Evolutionary conservation across 129 eudicot species (phyloP).

Genomic region (Saposhnikovia divaricata): DNA sequence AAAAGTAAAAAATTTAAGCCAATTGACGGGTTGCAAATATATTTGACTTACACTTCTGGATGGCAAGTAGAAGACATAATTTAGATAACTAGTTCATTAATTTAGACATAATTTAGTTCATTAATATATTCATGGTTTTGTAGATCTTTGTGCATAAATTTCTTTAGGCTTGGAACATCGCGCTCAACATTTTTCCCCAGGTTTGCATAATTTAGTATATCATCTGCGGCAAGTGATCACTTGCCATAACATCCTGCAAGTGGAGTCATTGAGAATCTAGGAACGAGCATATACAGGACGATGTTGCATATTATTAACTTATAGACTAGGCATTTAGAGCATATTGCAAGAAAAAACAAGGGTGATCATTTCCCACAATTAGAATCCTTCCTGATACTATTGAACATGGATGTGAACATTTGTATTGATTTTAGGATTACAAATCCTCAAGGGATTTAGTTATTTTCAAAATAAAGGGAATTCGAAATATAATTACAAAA

Average conservation of each 20-base stretch:
- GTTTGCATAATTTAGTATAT: conserved; percentile 30
- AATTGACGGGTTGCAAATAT: too few species aligned
- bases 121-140: conserved; percentile 35
- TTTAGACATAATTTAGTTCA: too few species aligned
- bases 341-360: not conserved
- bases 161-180: conserved; percentile 63
- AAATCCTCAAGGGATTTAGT: not conserved
- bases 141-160: conserved; percentile 36
- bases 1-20: too few species aligned
- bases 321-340: not conserved
- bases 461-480: not conserved
- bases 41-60: not conserved
- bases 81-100: not conserved
- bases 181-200: conserved; percentile 60
- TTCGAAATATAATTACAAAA: not conserved
- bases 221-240: conserved; percentile 40
- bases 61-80: not conserved
- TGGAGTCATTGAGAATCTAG: not conserved
- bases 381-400: not conserved
- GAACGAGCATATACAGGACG: not conserved
- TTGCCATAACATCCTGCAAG: conserved; percentile 55
- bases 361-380: not conserved
- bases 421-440: not conserved
- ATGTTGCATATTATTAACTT: not conserved
- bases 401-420: not conserved